Evolutionary conservation across 352 stramenopile genomes (phyloP).

Genomic region (Globisporangium cystogenes): DNA sequence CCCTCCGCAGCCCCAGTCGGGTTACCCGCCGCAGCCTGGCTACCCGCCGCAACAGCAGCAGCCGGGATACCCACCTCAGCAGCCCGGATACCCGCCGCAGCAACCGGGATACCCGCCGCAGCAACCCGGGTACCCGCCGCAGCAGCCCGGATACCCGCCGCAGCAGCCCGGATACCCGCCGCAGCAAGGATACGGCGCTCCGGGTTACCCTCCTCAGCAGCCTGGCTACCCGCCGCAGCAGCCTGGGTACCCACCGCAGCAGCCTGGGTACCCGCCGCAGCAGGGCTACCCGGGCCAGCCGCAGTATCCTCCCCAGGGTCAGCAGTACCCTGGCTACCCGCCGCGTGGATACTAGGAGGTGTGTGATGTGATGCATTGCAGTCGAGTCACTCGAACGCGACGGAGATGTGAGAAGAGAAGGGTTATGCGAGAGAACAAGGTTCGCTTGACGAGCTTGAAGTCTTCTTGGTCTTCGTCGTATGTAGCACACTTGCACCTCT

Average conservation of each 20-base stretch:
- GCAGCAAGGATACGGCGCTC: too few species aligned
- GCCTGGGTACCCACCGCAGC: constrained; percentile 18
- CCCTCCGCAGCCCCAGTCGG: too few species aligned
- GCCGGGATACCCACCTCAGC: constrained; percentile 3
- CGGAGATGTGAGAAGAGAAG: too few species aligned
- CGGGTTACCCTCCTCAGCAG: too few species aligned
- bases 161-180: too few species aligned
- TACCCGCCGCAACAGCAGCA: not conserved
- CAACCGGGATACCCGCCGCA: constrained; percentile 23
- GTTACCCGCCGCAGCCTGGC: too few species aligned
- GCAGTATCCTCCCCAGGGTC: not conserved
- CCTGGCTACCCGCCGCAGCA: constrained; percentile 15
- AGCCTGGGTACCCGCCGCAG: constrained; percentile 16
- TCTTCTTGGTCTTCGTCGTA: too few species aligned
- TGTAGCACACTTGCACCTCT: too few species aligned
- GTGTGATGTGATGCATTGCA: constrained; percentile 13
- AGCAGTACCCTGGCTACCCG: constrained; percentile 17
- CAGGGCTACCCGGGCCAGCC: constrained; percentile 18
- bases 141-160: constrained; percentile 20
- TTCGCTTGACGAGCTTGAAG: too few species aligned
- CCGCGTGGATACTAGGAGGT: constrained; percentile 3
- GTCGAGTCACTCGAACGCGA: too few species aligned
- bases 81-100: constrained; percentile 17
- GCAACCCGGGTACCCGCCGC: too few species aligned
- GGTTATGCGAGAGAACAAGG: not conserved